Conservation (phyloP, 108 stramenopile species). For the Nannochloropsis gaditana region DNA sequence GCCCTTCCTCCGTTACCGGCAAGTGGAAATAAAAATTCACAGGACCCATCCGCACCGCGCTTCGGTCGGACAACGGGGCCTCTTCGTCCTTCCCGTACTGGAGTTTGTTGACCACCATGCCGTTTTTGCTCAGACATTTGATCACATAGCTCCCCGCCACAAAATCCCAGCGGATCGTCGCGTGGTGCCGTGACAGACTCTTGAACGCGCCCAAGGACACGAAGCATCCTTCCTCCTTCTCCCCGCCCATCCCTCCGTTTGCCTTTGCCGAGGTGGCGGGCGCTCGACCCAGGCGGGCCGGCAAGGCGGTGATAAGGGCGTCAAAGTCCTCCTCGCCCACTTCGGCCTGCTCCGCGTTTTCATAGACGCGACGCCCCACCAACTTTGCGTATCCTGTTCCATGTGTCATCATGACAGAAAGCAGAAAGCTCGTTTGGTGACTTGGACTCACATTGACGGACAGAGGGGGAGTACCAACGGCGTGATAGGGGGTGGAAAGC, state of each 20-base stretch:
- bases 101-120: not conserved
- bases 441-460: too few relatives aligned
- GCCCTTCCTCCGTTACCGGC: not conserved
- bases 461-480: too few relatives aligned
- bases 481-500: too few relatives aligned
- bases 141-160: not conserved
- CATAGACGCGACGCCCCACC: not conserved
- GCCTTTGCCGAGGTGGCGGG: not conserved
- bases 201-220: not conserved
- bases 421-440: too few relatives aligned
- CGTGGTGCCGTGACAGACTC: not conserved
- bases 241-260: not conserved
- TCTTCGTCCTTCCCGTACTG: not conserved
- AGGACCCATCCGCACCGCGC: not conserved
- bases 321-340: conserved; percentile 4
- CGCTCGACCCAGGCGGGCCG: not conserved
- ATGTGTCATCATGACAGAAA: too few relatives aligned
- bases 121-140: not conserved
- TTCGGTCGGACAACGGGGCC: not conserved
- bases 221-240: not conserved
- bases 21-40: not conserved
- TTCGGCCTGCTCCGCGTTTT: not conserved
- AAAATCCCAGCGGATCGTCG: not conserved
- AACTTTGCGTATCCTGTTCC: not conserved
- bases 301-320: not conserved